Evolutionary conservation across 225 moss, liverwort and hornwort genomes (phyloP), one percentile per base, ranked within the genome.

Genomic region (Polytrichum commune): DNA sequence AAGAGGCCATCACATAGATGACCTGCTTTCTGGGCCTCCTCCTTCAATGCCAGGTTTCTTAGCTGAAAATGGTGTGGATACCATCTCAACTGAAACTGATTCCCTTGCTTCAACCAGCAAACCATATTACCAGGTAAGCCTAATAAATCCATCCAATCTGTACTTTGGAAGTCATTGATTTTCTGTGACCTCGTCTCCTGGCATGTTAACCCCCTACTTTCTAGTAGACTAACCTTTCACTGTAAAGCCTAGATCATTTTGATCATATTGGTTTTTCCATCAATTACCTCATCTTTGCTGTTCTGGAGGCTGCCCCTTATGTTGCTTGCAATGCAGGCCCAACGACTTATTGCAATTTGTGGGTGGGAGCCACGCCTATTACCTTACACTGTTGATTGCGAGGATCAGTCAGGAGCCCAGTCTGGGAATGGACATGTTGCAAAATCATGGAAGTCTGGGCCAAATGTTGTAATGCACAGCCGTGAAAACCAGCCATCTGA

Each of bases 351-450:
- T 65, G 88, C 93, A 26, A 60, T 98, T 58, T 98, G 98, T 81
- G 98, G 98, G 71, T 98, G 98, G 98, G 98, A 98, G 67, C 90
- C 93, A 63, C 87, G 98, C 61, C 77, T 89, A 23, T 75, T 98
- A 68, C 91, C 93, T 24, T 98, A 98, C 66, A 75, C 87, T 72
- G 98, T 98, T 38, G 93, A 93, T 77, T 80, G 79, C 72, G 86
- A 86, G 79, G 86, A 90, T 26, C 80, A 80, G 63, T 72, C 79
- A 54, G 73, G 75, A 74, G 77, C 71, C 70, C 83, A 84, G 55
- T 77, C 80, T 27, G 75, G 70, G 38, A 78, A 76, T 72, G 76
- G 77, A 74, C 78, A 76, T 27, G 73, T 23, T 75, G 84, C 85
- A 76, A 85, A 80, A 61, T 81, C 85, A 53, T 84, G 84, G 24